Conservation (phyloP, 2,329 filamentous ascomycete genomes). For the Cytospora chrysosperma region DNA sequence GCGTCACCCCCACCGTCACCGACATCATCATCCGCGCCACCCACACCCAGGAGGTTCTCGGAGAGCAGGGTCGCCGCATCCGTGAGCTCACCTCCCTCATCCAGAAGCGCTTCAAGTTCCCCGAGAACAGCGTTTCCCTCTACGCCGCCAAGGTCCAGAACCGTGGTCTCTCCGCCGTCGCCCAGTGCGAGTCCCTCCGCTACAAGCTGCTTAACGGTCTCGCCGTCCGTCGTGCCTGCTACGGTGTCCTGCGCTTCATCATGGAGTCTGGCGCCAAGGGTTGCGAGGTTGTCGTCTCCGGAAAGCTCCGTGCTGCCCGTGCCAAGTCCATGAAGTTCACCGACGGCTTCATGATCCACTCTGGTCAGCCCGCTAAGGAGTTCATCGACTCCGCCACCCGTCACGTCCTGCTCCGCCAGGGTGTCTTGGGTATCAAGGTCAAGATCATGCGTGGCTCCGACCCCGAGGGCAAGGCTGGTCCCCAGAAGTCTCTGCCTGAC, state of each 20-base stretch:
- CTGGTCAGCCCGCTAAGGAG: slow-evolving; percentile 98
- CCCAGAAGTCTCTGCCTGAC: slow-evolving; percentile 95
- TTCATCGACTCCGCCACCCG: slow-evolving; percentile 99
- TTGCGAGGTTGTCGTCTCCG: slow-evolving; percentile 98
- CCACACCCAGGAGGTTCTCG: slow-evolving; percentile 99
- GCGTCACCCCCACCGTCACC: slow-evolving; percentile 99
- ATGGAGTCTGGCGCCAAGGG: slow-evolving; percentile 99
- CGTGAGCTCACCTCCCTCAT: slow-evolving; percentile 99
- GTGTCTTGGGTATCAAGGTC: slow-evolving; percentile 99
- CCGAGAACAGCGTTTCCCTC: slow-evolving; percentile 99
- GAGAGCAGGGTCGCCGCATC: slow-evolving; percentile 99
- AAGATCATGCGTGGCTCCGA: slow-evolving; percentile 99
- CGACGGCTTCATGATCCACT: slow-evolving; percentile 99
- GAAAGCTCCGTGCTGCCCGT: slow-evolving; percentile 97
- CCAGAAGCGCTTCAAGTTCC: slow-evolving; percentile 99
- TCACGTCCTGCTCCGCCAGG: slow-evolving; percentile 99
- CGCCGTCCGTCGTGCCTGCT: slow-evolving; percentile 97
- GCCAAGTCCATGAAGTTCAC: slow-evolving; percentile 99
- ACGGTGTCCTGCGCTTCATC: slow-evolving; percentile 99
- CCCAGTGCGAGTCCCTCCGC: slow-evolving; percentile 99
- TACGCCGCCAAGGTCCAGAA: slow-evolving; percentile 99
- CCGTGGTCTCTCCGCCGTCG: slow-evolving; percentile 98
- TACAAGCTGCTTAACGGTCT: slow-evolving; percentile 99
- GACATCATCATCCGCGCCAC: slow-evolving; percentile 99
- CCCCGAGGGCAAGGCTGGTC: slow-evolving; percentile 97